Evolutionary conservation across 257 asterid genomes (phyloP), one percentile per base, ranked within the genome.

Genomic region (Penstemon eatonii): DNA sequence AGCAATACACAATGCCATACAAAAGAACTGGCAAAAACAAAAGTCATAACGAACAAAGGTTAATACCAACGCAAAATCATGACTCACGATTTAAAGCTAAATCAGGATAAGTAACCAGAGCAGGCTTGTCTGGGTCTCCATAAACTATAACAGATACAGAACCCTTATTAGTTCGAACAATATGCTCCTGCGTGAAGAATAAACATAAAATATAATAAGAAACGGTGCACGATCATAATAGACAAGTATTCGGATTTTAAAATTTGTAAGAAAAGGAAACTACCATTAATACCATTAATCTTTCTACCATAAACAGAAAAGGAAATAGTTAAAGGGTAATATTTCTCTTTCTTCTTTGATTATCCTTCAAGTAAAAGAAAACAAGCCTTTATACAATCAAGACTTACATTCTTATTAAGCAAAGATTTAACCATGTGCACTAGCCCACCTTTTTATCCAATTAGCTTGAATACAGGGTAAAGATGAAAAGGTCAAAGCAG

Each of bases 51-150:
- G 55, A 44, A 56, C 50, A 52, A 38, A 53, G 15, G 63, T 54
- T 45, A 60, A 13, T 12, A 15, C 9, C n/a, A 36, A 73, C 51
- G 25, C 25, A 69, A 72, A 52, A 52, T 46, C 65, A 71, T 71
- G 53, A 84, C 98, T 85, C 83, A 92, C 97, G 89, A 69, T 92
- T 92, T 79, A 92, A 76, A 80, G 96, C 97, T 75, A 92, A 70
- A 88, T 92, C 98, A 46, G 98, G 97, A 75, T 92, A 92, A 75
- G 98, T 90, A 74, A 92, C 78, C 68, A 92, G 84, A 74, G 96
- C 97, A 7, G 98, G 97, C 81, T 92, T 92, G 62, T 92, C 96
- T 67, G 85, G 87, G 68, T 90, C 95, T 53, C 97, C 97, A 71
- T 88, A 90, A 50, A 90, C 86, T 65, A 88, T 88, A 74, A 90